phyloP scores from a whole-genome alignment of 2,329 filamentous ascomycete species.

The Paraphoma sp. region DNA sequence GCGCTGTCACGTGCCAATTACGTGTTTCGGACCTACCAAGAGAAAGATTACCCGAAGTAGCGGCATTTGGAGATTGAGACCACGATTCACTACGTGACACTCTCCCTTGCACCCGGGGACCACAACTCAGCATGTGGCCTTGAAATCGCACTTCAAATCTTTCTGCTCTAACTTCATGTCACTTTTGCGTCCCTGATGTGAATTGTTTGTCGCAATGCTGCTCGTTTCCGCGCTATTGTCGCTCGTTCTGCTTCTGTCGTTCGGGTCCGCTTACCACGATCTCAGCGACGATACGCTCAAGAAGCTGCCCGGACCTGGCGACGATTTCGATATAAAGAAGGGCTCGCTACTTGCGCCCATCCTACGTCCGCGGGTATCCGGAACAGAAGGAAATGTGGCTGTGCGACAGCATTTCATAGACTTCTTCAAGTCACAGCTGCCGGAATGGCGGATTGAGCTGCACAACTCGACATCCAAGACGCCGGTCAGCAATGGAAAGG shows the following conservation, averaged over 20 bases:
- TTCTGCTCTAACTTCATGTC: background rate
- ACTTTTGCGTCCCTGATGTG: conserved; percentile 13
- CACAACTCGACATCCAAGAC: conserved; percentile 90
- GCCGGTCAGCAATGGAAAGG: conserved; percentile 72
- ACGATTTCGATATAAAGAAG: conserved; percentile 80
- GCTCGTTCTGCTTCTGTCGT: conserved; percentile 30
- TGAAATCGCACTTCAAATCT: conserved; percentile 12
- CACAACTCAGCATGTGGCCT: background rate
- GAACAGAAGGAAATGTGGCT: conserved; percentile 75
- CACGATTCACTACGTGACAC: conserved; percentile 23
- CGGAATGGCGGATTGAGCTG: conserved; percentile 79
- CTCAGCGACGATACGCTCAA: conserved; percentile 79
- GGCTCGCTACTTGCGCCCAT: conserved; percentile 86
- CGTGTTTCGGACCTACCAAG: background rate
- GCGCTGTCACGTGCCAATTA: conserved; percentile 16
- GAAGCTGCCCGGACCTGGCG: conserved; percentile 70
- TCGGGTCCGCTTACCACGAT: conserved; percentile 58
- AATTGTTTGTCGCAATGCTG: conserved; percentile 20
- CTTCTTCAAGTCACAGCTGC: conserved; percentile 81
- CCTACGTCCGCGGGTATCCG: conserved; percentile 84
- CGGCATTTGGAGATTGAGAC: conserved; percentile 12
- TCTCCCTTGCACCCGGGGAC: background rate
- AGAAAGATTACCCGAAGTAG: background rate
- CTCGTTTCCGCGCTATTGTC: conserved; percentile 27
- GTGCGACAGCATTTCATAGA: conserved; percentile 83